Percentiles rank a stretch among this genome's conserved stretches.
These are phyloP conservation scores for Geotrichum bryndzae DNA, from an alignment of 1,139 yeast genomes.

Conservation along the genomic window DNA sequence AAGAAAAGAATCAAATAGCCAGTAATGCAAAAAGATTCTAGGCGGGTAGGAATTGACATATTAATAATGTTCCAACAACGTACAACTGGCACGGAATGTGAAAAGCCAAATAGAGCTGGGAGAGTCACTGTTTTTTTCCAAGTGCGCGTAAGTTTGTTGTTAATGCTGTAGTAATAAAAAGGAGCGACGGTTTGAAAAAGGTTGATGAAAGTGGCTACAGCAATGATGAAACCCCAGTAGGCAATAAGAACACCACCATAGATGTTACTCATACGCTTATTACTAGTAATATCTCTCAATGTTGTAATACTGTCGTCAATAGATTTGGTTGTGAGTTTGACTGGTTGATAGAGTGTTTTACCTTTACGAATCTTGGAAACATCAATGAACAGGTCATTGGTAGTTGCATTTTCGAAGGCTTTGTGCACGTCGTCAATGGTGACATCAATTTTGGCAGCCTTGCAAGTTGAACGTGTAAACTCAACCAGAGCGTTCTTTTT, in stretches of 20 bases:
- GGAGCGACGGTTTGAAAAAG: constrained; percentile 13
- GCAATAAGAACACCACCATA: constrained; percentile 25
- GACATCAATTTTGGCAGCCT: not conserved
- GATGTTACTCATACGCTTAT: not conserved
- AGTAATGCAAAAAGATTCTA: constrained; percentile 22
- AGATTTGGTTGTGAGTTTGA: not conserved
- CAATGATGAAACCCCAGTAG: constrained; percentile 26
- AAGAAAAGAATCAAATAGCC: constrained; percentile 21
- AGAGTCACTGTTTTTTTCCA: constrained; percentile 4
- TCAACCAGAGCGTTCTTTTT: not conserved
- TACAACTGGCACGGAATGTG: constrained; percentile 11
- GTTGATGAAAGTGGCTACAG: constrained; percentile 22
- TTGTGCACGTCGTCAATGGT: constrained; percentile 1
- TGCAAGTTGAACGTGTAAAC: not conserved
- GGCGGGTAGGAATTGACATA: constrained; percentile 23
- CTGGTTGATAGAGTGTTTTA: constrained; percentile 1
- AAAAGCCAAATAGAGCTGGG: constrained; percentile 15
- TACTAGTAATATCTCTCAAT: not conserved
- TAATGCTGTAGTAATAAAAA: constrained; percentile 1
- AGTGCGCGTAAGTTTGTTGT: constrained; percentile 1
- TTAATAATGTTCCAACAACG: constrained; percentile 24
- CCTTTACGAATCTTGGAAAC: not conserved
- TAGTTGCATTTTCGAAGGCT: constrained; percentile 4
- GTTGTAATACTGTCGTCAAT: not conserved
- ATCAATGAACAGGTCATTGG: constrained; percentile 7